Evolutionary conservation across 2,329 filamentous ascomycete species (phyloP).

Genomic region (Botrytis deweyae): DNA sequence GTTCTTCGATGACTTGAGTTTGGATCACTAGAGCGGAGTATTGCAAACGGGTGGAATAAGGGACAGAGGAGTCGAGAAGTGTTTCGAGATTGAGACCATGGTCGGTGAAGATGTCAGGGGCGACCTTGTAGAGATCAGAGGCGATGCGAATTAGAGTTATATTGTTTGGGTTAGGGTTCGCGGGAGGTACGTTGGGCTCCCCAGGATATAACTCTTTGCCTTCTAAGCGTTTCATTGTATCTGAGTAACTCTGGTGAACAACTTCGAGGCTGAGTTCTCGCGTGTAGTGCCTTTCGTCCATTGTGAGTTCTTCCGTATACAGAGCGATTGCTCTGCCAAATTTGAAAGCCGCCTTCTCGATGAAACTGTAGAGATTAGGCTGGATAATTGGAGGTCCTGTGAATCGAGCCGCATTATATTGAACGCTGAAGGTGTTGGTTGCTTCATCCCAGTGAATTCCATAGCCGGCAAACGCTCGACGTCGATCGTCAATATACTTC

Average conservation of each 20-base stretch:
- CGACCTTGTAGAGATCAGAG: conserved; percentile 26
- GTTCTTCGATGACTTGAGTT: conserved; percentile 35
- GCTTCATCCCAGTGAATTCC: not conserved
- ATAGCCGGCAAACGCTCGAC: not conserved
- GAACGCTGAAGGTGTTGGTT: conserved; percentile 23
- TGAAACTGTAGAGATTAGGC: conserved; percentile 31
- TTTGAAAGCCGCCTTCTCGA: conserved; percentile 29
- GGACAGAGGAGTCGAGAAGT: conserved; percentile 7
- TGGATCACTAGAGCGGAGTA: conserved; percentile 3
- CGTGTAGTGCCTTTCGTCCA: not conserved
- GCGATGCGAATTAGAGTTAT: conserved; percentile 27
- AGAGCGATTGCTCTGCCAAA: conserved; percentile 31
- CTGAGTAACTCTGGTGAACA: not conserved
- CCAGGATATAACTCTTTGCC: not conserved
- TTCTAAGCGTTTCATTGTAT: not conserved
- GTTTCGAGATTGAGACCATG: conserved; percentile 7
- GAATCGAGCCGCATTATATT: conserved; percentile 27
- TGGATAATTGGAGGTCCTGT: conserved; percentile 32
- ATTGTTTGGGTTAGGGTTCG: conserved; percentile 4
- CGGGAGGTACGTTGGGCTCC: not conserved
- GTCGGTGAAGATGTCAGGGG: conserved; percentile 31
- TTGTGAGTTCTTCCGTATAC: conserved; percentile 8
- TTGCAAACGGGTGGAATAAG: not conserved
- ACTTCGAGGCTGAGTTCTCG: not conserved
- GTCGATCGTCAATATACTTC: conserved; percentile 28